Percentiles rank a stretch among this genome's conserved stretches.
These are phyloP conservation scores for Pouteria glomerata DNA, from an alignment of 148 eudicot genomes.

Conservation along the genomic window DNA sequence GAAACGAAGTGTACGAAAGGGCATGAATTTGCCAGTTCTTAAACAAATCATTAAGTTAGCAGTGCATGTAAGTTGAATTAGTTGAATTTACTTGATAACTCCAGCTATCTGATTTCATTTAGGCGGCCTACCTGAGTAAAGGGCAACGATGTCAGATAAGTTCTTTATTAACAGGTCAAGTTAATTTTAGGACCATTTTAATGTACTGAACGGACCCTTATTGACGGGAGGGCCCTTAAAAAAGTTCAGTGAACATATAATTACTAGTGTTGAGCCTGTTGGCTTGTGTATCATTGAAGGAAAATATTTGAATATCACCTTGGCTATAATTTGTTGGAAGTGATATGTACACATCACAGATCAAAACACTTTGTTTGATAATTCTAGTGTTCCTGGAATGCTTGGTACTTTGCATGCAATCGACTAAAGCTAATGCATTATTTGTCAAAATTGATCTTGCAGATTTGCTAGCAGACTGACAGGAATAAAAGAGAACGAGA, in stretches of 20 bases:
- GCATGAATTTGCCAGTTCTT: neutral
- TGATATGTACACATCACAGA: neutral
- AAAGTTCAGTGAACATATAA: neutral
- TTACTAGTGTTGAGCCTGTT: too few species aligned
- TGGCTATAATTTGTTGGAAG: neutral
- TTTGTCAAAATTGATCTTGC: constrained; percentile 15
- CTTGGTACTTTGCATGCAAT: neutral
- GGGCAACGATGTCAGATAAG: neutral
- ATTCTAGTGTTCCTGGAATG: neutral
- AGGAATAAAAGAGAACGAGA: constrained; percentile 82
- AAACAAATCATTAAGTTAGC: neutral
- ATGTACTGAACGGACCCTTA: neutral
- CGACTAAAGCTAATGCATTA: neutral
- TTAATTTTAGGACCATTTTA: neutral
- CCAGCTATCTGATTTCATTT: neutral
- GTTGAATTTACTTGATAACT: neutral
- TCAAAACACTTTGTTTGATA: neutral
- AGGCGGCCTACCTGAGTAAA: neutral
- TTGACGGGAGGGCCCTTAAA: neutral
- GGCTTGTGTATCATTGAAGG: too few species aligned
- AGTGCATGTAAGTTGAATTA: neutral
- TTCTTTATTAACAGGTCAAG: neutral
- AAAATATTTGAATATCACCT: neutral
- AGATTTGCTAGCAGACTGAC: constrained; percentile 91
- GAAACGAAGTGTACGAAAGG: too few species aligned